These are phyloP conservation scores for Cyclostephanos invisitatus DNA, from an alignment of 108 stramenopile species.

Conservation along the genomic window DNA sequence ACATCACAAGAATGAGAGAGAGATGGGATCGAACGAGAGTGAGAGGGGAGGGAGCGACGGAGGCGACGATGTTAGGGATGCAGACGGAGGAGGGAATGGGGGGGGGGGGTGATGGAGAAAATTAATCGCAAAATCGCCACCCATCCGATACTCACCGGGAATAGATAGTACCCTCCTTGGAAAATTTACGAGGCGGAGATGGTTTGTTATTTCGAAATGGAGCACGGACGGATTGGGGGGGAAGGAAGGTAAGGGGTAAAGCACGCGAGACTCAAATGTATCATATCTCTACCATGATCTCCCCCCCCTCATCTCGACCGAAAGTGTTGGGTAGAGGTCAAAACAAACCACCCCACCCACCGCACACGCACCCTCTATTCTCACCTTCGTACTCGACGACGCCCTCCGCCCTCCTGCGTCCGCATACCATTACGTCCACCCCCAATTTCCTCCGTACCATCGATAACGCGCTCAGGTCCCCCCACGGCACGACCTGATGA, in stretches of 20 bases:
- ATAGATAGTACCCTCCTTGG: conserved; percentile 73
- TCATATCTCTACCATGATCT: no score
- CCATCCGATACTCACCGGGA: conserved; percentile 18
- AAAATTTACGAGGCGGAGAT: neutral
- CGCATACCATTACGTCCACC: conserved; percentile 95
- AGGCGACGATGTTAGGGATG: conserved; percentile 1
- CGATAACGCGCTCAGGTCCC: conserved; percentile 72
- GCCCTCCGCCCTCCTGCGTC: conserved; percentile 92
- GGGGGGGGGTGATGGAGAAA: no score
- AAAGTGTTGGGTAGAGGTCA: no score
- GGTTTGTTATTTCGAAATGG: neutral
- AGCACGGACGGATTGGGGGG: neutral
- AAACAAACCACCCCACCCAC: no score
- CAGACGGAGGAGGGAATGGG: no score
- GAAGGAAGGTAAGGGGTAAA: no score
- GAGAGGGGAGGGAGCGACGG: neutral
- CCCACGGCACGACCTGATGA: conserved; percentile 92
- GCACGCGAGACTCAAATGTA: no score
- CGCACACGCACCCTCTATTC: no score
- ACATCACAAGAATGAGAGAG: neutral
- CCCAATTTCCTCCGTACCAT: conserved; percentile 81
- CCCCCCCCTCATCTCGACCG: no score
- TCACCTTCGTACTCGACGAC: conserved; percentile 86
- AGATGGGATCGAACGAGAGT: neutral
- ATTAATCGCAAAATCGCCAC: no score